Base-by-base conservation (phyloP, 1,284 basidiomycete species). In the Moesziomyces parantarcticus region DNA sequence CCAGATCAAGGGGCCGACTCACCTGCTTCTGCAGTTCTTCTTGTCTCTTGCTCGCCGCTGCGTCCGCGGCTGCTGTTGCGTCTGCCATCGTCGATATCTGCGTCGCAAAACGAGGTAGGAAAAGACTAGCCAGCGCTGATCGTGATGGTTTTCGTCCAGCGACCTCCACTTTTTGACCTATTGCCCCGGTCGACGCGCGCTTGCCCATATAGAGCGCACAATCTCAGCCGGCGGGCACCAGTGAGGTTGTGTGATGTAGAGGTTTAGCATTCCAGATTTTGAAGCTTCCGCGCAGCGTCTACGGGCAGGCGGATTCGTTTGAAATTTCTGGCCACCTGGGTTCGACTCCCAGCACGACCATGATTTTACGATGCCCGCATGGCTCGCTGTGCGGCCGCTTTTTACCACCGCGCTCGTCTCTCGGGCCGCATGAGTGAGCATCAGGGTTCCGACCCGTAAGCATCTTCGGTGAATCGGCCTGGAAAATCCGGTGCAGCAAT, bases 341-440 rank as follows among this genome's bases (percentile, higher is more conserved):
- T 69, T 69, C 60, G 66, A 63, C 45, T 57, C 57, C 60, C 60
- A 60, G 66, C 60, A 69, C 40, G 66, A 64, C 53, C 63, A 32
- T 16, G 18, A 42, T 47, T 47, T 29, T 29, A 10, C n/a, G 26
- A 26, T 26, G 5, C 6, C 26, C 26, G 26, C 26, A 26, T 26
- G 26, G 29, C 48, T 56, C 56, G 25, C 44, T 26, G 10, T 26
- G 6, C 44, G 6, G 22, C 14, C n/a, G 46, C 25, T 36, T 45
- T 26, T 20, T 34, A 11, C n/a, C 32, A 20, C 5, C 22, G 40
- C 11, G 11, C 34, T 20, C 16, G 8, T 6, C 5, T n/a, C 29
- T 29, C 8, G 8, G 29, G 29, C 11, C 11, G 29, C 29, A 29
- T 29, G 29, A 29, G 29, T 29, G 29, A 29, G 29, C 29, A 29